These are phyloP conservation scores for Alisma plantagoaquatica DNA, from an alignment of 106 monocot genomes.

Conservation along the genomic window DNA sequence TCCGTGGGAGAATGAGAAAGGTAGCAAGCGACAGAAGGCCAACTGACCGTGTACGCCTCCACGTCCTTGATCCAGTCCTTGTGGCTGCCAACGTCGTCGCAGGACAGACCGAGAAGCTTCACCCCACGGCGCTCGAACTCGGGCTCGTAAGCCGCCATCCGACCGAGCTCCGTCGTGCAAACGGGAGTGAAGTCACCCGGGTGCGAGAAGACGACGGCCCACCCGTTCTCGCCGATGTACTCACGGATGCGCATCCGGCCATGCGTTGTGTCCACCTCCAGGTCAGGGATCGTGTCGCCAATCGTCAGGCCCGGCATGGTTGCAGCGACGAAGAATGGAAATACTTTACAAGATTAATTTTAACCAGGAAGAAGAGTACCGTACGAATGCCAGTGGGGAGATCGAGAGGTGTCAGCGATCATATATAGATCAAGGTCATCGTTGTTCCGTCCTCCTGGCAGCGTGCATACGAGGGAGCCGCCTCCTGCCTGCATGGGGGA, in stretches of 20 bases:
- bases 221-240: conserved; percentile 38
- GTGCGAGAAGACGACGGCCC: conserved; percentile 70
- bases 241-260: conserved; percentile 54
- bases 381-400: conserved; percentile 43
- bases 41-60: conserved; percentile 32
- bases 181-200: conserved; percentile 77
- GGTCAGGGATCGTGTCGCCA: conserved; percentile 52
- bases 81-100: conserved; percentile 42
- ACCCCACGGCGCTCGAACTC: conserved; percentile 66
- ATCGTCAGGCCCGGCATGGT: conserved; percentile 62
- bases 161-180: conserved; percentile 66
- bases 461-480: conserved; percentile 15
- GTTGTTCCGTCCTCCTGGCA: too few species aligned
- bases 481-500: not conserved
- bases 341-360: too few species aligned
- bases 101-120: conserved; percentile 64
- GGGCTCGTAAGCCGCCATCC: conserved; percentile 38
- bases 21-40: not conserved
- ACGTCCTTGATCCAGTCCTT: conserved; percentile 63
- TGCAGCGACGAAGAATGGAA: not conserved
- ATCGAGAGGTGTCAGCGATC: too few species aligned
- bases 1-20: not conserved
- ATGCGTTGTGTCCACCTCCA: conserved; percentile 61
- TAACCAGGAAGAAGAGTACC: not conserved
- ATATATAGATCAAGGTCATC: too few species aligned